Evolutionary conservation across 495 filamentous ascomycete genomes (phyloP).

Genomic region (Xylaria castorea): DNA sequence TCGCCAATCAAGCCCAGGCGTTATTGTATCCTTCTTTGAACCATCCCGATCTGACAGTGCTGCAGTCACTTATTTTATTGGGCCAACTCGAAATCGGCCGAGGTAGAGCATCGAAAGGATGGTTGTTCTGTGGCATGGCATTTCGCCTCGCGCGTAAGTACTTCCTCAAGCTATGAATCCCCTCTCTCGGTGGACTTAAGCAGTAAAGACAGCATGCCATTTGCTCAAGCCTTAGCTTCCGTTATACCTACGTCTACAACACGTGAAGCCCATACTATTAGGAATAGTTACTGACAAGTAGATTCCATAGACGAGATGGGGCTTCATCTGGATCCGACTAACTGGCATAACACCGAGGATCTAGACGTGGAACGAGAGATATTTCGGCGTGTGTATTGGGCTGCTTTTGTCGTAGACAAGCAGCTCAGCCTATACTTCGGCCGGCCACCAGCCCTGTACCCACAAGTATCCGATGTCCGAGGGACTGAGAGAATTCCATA

Average conservation of each 20-base stretch:
- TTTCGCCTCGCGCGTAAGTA: constrained; percentile 38
- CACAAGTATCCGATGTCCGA: constrained; percentile 42
- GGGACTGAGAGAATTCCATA: constrained; percentile 41
- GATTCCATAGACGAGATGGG: constrained; percentile 40
- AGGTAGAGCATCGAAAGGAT: constrained; percentile 43
- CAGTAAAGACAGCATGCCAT: neutral
- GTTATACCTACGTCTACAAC: neutral
- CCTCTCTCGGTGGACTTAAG: neutral
- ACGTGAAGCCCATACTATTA: neutral
- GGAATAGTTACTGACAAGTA: constrained; percentile 2
- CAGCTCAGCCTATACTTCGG: constrained; percentile 45
- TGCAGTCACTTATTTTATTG: constrained; percentile 42
- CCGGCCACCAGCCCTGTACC: constrained; percentile 42
- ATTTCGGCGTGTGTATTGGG: constrained; percentile 43
- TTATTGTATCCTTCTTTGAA: constrained; percentile 43
- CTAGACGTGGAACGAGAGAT: constrained; percentile 42
- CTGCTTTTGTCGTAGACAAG: constrained; percentile 44
- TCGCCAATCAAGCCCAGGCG: constrained; percentile 41
- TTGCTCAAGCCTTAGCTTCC: neutral
- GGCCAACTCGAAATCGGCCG: constrained; percentile 43
- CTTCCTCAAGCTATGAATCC: neutral
- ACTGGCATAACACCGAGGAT: constrained; percentile 39
- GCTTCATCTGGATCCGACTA: constrained; percentile 45
- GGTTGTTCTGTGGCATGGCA: constrained; percentile 46
- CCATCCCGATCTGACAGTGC: constrained; percentile 41